phyloP scores from a whole-genome alignment of 495 filamentous ascomycete species.

The Trichoderma asperelloides region DNA sequence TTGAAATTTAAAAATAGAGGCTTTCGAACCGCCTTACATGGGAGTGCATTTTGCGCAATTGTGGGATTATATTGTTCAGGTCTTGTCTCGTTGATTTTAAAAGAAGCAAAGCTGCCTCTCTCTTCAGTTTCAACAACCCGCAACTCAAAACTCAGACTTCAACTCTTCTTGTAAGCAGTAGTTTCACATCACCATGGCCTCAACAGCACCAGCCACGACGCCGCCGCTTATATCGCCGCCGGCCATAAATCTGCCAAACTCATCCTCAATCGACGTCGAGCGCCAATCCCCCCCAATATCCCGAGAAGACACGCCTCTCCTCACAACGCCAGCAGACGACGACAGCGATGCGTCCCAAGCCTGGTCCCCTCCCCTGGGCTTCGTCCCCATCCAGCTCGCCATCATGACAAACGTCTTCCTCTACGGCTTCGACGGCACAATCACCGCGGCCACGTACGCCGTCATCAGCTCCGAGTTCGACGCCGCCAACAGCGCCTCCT shows the following conservation, averaged over 20 bases:
- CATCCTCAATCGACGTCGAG: background rate
- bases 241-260: background rate
- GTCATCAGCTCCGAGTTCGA: constrained; percentile 51
- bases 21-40: too few species aligned
- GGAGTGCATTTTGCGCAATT: too few species aligned
- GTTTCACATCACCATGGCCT: background rate
- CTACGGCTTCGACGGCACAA: constrained; percentile 56
- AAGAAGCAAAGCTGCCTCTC: too few species aligned
- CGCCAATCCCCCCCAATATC: background rate
- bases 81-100: too few species aligned
- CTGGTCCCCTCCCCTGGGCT: constrained; percentile 29
- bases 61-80: too few species aligned
- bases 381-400: constrained; percentile 40
- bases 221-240: background rate
- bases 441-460: constrained; percentile 57
- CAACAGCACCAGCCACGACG: background rate
- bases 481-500: constrained; percentile 52
- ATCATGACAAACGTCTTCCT: constrained; percentile 62
- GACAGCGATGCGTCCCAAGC: constrained; percentile 15
- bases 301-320: constrained; percentile 30
- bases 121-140: background rate
- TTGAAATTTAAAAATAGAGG: too few species aligned
- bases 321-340: constrained; percentile 13
- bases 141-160: too few species aligned
- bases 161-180: background rate